A percentile compares a stretch with the other conserved stretches of the same genome.
Evolutionary conservation across 306 rosid genomes (phyloP).

Genomic region (Lathyrus aphaca): DNA sequence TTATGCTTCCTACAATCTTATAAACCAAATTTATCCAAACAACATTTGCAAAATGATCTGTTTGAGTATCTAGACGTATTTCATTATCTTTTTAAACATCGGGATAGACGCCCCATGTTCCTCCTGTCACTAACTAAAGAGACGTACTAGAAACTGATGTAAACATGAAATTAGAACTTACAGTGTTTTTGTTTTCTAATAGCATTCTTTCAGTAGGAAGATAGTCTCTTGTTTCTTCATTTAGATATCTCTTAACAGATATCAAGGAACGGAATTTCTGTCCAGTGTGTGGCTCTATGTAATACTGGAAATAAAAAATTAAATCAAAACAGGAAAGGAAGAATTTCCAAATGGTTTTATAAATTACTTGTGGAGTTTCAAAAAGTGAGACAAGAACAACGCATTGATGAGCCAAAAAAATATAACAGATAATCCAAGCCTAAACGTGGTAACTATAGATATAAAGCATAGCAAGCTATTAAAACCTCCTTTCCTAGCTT

Average conservation of each 20-base stretch:
- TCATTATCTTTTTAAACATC: background rate
- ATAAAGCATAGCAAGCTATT: constrained; percentile 14
- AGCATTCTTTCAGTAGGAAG: constrained; percentile 17
- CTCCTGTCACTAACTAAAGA: constrained; percentile 19
- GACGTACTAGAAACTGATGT: background rate
- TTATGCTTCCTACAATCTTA: background rate
- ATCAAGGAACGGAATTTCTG: constrained; percentile 59
- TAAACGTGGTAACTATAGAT: constrained; percentile 8
- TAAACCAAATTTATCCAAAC: background rate
- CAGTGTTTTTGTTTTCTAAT: constrained; percentile 37
- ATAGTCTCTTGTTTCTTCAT: constrained; percentile 18
- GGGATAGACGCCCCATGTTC: constrained; percentile 9
- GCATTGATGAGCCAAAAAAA: background rate
- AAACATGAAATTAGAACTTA: constrained; percentile 41
- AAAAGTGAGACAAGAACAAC: constrained; percentile 7
- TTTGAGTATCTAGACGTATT: constrained; percentile 4
- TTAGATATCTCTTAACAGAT: constrained; percentile 58
- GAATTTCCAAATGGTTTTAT: constrained; percentile 24
- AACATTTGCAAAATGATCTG: background rate
- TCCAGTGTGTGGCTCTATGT: constrained; percentile 57
- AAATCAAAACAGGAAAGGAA: constrained; percentile 5
- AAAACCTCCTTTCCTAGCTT: constrained; percentile 13
- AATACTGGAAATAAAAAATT: constrained; percentile 48
- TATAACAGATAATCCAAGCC: constrained; percentile 8
- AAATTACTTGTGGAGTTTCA: constrained; percentile 1